Percentiles rank a stretch among this genome's conserved stretches.
Evolutionary conservation across 1,284 basidiomycete species (phyloP).

Genomic region (Fomitopsis schrenkii): DNA sequence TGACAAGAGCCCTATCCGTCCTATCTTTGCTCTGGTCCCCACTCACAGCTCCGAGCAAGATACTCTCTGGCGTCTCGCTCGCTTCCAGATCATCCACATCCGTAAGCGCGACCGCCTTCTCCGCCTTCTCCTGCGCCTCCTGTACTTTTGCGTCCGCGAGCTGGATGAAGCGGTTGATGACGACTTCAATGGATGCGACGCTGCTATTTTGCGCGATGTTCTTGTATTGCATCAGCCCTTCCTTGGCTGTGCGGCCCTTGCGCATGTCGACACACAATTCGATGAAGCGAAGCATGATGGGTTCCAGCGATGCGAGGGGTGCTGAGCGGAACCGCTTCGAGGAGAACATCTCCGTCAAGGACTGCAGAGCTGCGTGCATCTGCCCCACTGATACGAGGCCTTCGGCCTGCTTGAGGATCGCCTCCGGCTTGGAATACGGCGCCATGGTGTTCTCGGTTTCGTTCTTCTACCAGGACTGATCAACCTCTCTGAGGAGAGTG

Average conservation of each 20-base stretch:
- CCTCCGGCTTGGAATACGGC: slow-evolving; percentile 89
- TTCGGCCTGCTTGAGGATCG: slow-evolving; percentile 88
- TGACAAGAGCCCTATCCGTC: slow-evolving; percentile 93
- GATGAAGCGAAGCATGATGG: slow-evolving; percentile 92
- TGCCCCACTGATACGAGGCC: slow-evolving; percentile 90
- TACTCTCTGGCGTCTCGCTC: slow-evolving; percentile 90
- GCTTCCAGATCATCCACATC: slow-evolving; percentile 91
- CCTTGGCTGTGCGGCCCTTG: slow-evolving; percentile 91
- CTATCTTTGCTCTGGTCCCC: slow-evolving; percentile 93
- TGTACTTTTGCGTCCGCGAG: slow-evolving; percentile 86
- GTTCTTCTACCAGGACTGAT: neutral
- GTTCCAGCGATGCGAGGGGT: slow-evolving; percentile 86
- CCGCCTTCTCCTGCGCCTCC: slow-evolving; percentile 84
- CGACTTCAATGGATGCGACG: slow-evolving; percentile 88
- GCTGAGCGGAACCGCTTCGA: slow-evolving; percentile 95
- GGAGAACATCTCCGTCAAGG: slow-evolving; percentile 88
- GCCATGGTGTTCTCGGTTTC: slow-evolving; percentile 50
- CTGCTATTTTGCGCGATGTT: slow-evolving; percentile 94
- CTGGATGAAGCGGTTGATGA: slow-evolving; percentile 88
- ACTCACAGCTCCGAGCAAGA: slow-evolving; percentile 83
- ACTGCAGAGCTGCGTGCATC: slow-evolving; percentile 84
- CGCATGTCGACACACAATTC: slow-evolving; percentile 96
- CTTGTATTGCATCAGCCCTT: slow-evolving; percentile 95
- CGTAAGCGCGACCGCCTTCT: slow-evolving; percentile 53
- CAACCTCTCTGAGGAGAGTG: neutral